Base-by-base conservation (phyloP, 2,329 filamentous ascomycete species). In the Fusarium anguioides region DNA sequence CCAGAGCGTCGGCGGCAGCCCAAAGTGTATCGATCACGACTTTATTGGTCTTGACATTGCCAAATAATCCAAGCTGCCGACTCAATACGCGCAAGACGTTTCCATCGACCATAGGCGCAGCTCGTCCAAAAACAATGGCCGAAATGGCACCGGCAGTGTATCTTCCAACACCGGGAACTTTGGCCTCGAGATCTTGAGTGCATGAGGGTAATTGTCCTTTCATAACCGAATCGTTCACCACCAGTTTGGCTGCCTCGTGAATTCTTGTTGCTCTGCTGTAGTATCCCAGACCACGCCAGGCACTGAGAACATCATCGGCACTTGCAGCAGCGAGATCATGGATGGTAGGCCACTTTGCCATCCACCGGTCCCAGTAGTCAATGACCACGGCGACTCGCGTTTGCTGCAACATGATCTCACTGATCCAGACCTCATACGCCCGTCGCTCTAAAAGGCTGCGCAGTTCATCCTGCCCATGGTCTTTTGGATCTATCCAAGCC, bases 371-470 rank as follows among this genome's bases (percentile, higher is more conserved):
- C 85, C 87, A 90, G 73, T 90, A 90, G 46, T 84, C 85, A 20
- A 89, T 84, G 1, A 89, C 87, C 8, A 83, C 84, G 4, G 84
- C 82, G 6, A 90, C 87, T 26, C 87, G 85, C 3, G 87, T 90
- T 76, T 90, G 87, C 74, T 90, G 87, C 12, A 89, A 81, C 87
- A 90, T 90, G 68, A 89, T 85, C 77, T 90, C 87, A 71, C 84
- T 87, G 72, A 90, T 88, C 86, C 87, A 89, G 44, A 90, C 87
- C 73, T 89, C 83, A 76, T 90, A 90, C 3, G 87, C 87, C 45
- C 87, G 83, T 27, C 78, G 81, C 58, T 84, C 82, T 12, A 89
- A 78, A 4, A 74, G 75, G n/a, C 58, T 44, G 27, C 80, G 80
- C 10, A 84, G 76, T n/a, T 77, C 75, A 3, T 72, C 63, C 2